A percentile compares a stretch with the other conserved stretches of the same genome.
Conservation (phyloP, 495 filamentous ascomycete genomes). For the Aspergillus asperescens region DNA sequence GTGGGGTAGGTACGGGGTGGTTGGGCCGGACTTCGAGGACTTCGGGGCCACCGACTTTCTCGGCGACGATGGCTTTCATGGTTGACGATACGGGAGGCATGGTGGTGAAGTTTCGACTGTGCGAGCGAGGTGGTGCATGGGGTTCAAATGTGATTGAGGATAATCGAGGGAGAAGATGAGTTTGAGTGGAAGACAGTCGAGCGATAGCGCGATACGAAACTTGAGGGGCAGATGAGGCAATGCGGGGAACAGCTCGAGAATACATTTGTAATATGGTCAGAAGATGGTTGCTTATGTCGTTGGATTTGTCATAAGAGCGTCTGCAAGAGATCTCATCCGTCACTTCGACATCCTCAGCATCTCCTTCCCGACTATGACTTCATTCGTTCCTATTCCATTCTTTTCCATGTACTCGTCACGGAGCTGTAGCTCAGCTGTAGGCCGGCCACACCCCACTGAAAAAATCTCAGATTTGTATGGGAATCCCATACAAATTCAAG, state of each 20-base stretch:
- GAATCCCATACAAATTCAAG: too few relatives aligned
- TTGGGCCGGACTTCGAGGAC: conserved; percentile 71
- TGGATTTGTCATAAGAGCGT: background rate
- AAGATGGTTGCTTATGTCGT: background rate
- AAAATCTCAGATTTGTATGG: too few relatives aligned
- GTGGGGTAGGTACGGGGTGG: conserved; percentile 66
- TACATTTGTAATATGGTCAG: background rate
- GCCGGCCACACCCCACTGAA: background rate
- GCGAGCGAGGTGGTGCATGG: conserved; percentile 19
- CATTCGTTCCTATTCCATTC: background rate
- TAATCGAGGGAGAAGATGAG: background rate
- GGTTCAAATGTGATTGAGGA: background rate
- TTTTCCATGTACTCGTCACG: too few relatives aligned
- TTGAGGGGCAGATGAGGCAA: conserved; percentile 4
- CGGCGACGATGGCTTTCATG: conserved; percentile 72
- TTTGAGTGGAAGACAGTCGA: conserved; percentile 9
- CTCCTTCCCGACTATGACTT: background rate
- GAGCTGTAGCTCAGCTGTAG: too few relatives aligned
- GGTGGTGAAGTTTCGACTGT: conserved; percentile 15
- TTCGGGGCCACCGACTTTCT: conserved; percentile 71
- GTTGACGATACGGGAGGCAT: conserved; percentile 55
- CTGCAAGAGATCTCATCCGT: background rate
- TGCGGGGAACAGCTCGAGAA: background rate
- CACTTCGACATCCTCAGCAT: background rate
- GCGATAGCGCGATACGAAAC: conserved; percentile 1